Evolutionary conservation across 1,139 yeast genomes (phyloP), one percentile per base, ranked within the genome.

Genomic region (Blastobotrys arbuscula): DNA sequence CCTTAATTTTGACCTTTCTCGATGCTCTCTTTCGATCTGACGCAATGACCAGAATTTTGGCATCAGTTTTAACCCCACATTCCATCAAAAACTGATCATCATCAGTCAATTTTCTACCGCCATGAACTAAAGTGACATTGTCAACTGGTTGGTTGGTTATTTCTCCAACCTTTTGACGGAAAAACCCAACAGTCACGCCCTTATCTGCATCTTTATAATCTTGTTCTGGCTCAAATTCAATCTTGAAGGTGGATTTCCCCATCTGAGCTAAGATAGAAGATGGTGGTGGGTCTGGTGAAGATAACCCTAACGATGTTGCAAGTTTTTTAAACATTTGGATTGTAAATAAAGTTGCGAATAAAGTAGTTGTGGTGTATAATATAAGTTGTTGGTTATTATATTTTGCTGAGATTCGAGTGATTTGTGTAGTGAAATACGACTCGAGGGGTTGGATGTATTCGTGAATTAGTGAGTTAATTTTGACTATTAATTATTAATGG

Each of bases 151-250:
- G 76, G 49, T 74, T 72, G 54, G 84, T 76, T 50, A 84, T 70
- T 39, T 62, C 61, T 18, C 63, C 65, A 16, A 64, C 59, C 53
- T 57, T 60, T 16, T 66, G 58, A 51, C 89, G 73, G 51, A 87
- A 71, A 55, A 82, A 81, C 23, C 71, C 74, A 23, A 89, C 72
- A 10, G 83, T 77, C 8, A 89, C 79, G 0, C 95, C 95, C 56
- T 73, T 76, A 48, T 83, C 90, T 1, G 83, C 83, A 52, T 82
- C 77, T 39, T 72, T 80, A 60, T 79, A 82, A 59, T 88, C 96
- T 24, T 18, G 26, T 55, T 84, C 94, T 0, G 90, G 89, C 40
- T 87, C 78, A 65, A 88, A 86, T 59, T 85, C 92, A 54, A 87
- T 52, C 33, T 53, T 54, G 42, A 54, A 55, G 19, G 50, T 50